These are phyloP conservation scores for Neltuma alba DNA, from an alignment of 306 rosid genomes.

Conservation along the genomic window DNA sequence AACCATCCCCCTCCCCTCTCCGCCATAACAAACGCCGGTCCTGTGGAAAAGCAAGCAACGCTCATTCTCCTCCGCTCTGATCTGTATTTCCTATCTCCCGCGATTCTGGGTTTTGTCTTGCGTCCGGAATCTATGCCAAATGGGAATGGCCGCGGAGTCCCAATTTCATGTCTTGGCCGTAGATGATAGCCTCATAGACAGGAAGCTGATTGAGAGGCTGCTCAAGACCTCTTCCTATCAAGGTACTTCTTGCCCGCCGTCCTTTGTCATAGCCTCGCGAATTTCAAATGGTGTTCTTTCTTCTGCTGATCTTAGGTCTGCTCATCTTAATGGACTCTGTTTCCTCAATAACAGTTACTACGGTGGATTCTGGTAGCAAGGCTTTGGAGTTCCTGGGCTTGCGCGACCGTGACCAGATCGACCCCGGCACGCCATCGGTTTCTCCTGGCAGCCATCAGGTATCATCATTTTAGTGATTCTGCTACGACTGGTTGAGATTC, in stretches of 20 bases:
- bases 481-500: constrained; percentile 11
- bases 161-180: constrained; percentile 93
- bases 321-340: constrained; percentile 11
- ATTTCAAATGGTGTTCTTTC: constrained; percentile 10
- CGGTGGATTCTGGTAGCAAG: constrained; percentile 97
- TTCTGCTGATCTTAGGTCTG: constrained; percentile 1
- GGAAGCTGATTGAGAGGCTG: constrained; percentile 81
- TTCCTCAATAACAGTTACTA: constrained; percentile 67
- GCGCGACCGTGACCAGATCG: constrained; percentile 54
- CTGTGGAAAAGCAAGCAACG: not conserved
- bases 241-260: constrained; percentile 49
- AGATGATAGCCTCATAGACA: constrained; percentile 85
- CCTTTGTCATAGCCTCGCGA: not conserved
- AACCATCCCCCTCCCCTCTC: not conserved
- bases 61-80: not conserved
- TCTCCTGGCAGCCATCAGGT: constrained; percentile 67
- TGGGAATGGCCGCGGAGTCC: constrained; percentile 83
- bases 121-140: constrained; percentile 41
- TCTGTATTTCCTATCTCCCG: not conserved
- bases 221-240: constrained; percentile 87
- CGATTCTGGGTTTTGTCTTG: constrained; percentile 13
- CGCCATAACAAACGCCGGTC: not conserved
- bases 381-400: constrained; percentile 91
- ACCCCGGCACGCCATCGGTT: constrained; percentile 52
- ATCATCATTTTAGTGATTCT: constrained; percentile 1